These are phyloP conservation scores for Mycena indigotica DNA, from an alignment of 768 basidiomycete species.

Conservation along the genomic window DNA sequence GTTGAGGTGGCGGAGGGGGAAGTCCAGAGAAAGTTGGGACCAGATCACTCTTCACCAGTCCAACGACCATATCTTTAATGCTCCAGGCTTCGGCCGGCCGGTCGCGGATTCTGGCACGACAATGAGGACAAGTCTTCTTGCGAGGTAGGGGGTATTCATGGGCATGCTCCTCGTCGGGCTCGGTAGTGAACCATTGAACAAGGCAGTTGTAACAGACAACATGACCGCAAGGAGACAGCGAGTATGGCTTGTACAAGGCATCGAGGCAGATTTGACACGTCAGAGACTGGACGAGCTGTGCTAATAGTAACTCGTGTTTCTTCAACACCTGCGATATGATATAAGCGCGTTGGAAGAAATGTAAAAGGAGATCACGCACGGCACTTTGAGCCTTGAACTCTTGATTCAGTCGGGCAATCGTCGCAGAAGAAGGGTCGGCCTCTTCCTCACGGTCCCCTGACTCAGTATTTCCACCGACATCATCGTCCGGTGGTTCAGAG, in stretches of 20 bases:
- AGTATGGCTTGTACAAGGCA: slow-evolving; percentile 70
- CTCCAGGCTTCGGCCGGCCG: slow-evolving; percentile 74
- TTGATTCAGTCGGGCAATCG: slow-evolving; percentile 45
- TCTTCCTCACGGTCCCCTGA: background rate
- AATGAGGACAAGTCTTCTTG: slow-evolving; percentile 73
- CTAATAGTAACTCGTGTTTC: slow-evolving; percentile 56
- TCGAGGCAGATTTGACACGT: slow-evolving; percentile 83
- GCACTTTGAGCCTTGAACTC: slow-evolving; percentile 43
- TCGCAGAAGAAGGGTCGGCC: background rate
- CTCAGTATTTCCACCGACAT: background rate
- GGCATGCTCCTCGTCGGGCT: slow-evolving; percentile 44
- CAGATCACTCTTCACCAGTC: slow-evolving; percentile 56
- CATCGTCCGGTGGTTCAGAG: slow-evolving; percentile 25
- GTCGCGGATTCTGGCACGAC: slow-evolving; percentile 59
- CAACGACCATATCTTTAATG: slow-evolving; percentile 64
- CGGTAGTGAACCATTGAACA: slow-evolving; percentile 72
- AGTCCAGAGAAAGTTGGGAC: slow-evolving; percentile 32
- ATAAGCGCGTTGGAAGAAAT: background rate
- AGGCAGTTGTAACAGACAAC: slow-evolving; percentile 73
- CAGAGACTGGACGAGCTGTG: slow-evolving; percentile 59
- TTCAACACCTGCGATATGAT: slow-evolving; percentile 43
- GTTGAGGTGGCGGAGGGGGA: slow-evolving; percentile 31
- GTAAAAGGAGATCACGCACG: slow-evolving; percentile 32
- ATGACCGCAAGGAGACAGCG: slow-evolving; percentile 77
- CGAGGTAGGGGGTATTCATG: slow-evolving; percentile 52